Conservation (phyloP, 1,284 basidiomycete genomes). For the Caloboletus firmus region DNA sequence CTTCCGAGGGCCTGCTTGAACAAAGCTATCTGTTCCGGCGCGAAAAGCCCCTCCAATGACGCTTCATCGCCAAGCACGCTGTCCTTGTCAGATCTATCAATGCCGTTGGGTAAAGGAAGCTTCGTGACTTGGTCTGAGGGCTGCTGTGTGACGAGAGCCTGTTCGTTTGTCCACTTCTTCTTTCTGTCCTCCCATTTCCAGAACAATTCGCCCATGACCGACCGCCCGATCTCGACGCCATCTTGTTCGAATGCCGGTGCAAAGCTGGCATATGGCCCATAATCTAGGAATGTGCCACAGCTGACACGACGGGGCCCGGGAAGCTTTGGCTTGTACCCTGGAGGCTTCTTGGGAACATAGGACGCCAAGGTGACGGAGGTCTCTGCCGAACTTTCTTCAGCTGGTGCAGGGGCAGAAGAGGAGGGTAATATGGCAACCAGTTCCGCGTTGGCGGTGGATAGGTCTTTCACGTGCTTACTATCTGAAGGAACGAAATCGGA, state of each 20-base stretch:
- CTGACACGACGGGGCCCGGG: conserved; percentile 54
- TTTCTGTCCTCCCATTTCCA: conserved; percentile 45
- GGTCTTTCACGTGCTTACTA: conserved; percentile 45
- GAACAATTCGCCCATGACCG: conserved; percentile 57
- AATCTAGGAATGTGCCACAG: conserved; percentile 70
- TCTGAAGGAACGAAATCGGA: conserved; percentile 41
- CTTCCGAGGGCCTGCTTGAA: conserved; percentile 58
- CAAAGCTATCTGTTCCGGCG: conserved; percentile 50
- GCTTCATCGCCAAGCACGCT: conserved; percentile 25
- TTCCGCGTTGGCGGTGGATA: conserved; percentile 67
- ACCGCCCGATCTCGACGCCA: conserved; percentile 61
- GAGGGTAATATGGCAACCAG: conserved; percentile 70
- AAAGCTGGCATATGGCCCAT: conserved; percentile 71
- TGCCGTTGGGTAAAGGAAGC: conserved; percentile 11
- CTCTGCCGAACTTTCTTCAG: conserved; percentile 17
- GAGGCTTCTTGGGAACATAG: conserved; percentile 43
- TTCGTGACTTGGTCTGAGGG: not conserved
- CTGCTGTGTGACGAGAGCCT: conserved; percentile 11
- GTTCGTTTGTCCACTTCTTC: conserved; percentile 26
- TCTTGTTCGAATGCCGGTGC: conserved; percentile 76
- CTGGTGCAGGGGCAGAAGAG: conserved; percentile 42
- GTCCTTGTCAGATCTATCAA: conserved; percentile 7
- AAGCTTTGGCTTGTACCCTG: conserved; percentile 39
- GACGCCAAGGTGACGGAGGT: conserved; percentile 41
- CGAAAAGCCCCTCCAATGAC: conserved; percentile 53